Base-by-base conservation (phyloP, 1,139 yeast species). In the Hansenula lynferdii region DNA sequence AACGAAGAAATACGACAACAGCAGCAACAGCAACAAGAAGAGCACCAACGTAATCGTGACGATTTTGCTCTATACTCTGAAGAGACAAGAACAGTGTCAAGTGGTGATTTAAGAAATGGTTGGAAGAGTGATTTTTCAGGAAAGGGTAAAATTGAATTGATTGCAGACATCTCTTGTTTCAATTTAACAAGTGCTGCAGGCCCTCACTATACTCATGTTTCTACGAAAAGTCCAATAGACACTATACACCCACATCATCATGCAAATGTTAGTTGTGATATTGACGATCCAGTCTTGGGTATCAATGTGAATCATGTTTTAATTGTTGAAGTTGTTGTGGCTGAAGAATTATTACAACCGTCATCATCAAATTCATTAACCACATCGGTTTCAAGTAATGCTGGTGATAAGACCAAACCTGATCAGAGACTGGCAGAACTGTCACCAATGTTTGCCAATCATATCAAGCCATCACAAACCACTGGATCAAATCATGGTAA, bases 41-140 rank as follows among this genome's bases (percentile, higher is more conserved):
- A 56, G 7, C 50, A 56, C 36, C 54, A 54, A 36, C 60, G 56
- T 31, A 37, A 50, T 25, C 56, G 58, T 36, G 54, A 56, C 12
- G 64, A 62, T 20, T 58, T 62, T 18, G 63, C 75, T 17, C 54
- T 83, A 12, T 81, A 74, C 49, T 62, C 80, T 7, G 94, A 87
- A 54, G 96, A 87, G 52, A 71, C 75, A 1, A 69, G 92, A 32
- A 77, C 85, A 2, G 69, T 92, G 11, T 75, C 82, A 12, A 75
- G 79, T 40, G 96, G 96, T 7, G 95, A 85, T 43, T 62, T 87
- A 54, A 85, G 84, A 57, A 70, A 77, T 19, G 98, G 98, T 6
- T 92, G 98, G 98, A 92, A 92, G 60, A 79, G 95, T 0, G 97
- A 94, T 61, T 90, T 83, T 57, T 62, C 77, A 14, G 84, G 79